Evolutionary conservation across 2,329 filamentous ascomycete genomes (phyloP), one percentile per base, ranked within the genome.

Genomic region (Ophiosphaerella narmari): DNA sequence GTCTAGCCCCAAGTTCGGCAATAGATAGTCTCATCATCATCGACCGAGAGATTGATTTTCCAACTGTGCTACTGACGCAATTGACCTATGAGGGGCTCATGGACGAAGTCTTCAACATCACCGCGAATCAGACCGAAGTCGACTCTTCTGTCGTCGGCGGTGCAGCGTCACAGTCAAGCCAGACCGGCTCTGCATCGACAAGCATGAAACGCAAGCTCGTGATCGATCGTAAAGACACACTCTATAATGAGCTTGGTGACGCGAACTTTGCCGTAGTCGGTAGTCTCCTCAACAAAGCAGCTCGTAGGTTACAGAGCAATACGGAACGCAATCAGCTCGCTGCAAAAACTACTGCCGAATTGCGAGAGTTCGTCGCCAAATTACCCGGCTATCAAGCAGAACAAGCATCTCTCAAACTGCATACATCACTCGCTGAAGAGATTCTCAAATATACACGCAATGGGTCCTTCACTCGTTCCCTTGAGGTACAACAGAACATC

Each of bases 201-300:
- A 86, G 76, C n/a, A 79, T 85, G 66, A 97, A 96, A 72, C 86
- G 91, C 46, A 96, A 95, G 64, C 87, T 99, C 39, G 84, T 89
- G 64, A 82, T 99, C 1, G 93, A 97, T 70, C 89, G 89, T 2
- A 90, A 88, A 12, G 95, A 99, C 70, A 89, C 90, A 57, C 80
- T 99, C 9, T 99, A 93, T 69, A 86, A 87, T 40, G 89, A 95
- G 60, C 80, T 99, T 4, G 86, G 93, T 48, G 90, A 97, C 70
- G 86, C 90, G 35, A 99, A 99, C 70, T 99, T 97, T 71, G 93
- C 92, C 32, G 91, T 96, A 46, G 91, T 99, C 34, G 94, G 94
- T 12, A 87, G 86, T 44, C 78, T 95, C 7, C 80, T 99, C 54
- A 96, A 97, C 73, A 93, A 92, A 70, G 89, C 95, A 11, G 95